Conservation (phyloP, 2,329 filamentous ascomycete genomes). For the Karstenula rhodostoma region DNA sequence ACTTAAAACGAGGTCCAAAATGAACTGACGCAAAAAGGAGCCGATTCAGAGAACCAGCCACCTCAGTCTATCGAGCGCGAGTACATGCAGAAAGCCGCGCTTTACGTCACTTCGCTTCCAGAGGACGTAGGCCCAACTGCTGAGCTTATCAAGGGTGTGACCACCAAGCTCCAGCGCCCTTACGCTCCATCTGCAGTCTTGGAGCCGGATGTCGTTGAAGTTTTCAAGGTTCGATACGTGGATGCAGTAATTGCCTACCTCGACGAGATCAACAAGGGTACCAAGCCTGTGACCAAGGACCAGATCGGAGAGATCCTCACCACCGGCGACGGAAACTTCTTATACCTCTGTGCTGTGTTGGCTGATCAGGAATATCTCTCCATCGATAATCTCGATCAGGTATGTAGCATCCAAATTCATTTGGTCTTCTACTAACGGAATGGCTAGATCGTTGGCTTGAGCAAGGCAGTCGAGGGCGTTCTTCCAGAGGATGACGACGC, state of each 20-base stretch:
- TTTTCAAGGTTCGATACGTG: slow-evolving; percentile 26
- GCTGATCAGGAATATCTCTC: slow-evolving; percentile 28
- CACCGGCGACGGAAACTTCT: slow-evolving; percentile 30
- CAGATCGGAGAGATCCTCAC: slow-evolving; percentile 26
- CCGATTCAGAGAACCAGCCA: slow-evolving; percentile 13
- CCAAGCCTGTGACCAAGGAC: slow-evolving; percentile 18
- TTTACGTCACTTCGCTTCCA: slow-evolving; percentile 61
- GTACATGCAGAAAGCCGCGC: slow-evolving; percentile 12
- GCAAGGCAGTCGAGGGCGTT: slow-evolving; percentile 28
- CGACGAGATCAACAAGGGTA: slow-evolving; percentile 24
- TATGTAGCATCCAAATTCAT: neutral
- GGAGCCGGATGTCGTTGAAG: slow-evolving; percentile 17
- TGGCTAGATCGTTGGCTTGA: slow-evolving; percentile 26
- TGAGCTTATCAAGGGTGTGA: slow-evolving; percentile 22
- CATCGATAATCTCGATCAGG: slow-evolving; percentile 30
- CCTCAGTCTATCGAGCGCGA: neutral
- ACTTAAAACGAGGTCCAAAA: neutral
- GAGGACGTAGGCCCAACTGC: neutral
- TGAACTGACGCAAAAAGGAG: slow-evolving; percentile 1
- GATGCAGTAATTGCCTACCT: slow-evolving; percentile 32
- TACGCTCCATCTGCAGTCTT: slow-evolving; percentile 20
- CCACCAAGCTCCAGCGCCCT: slow-evolving; percentile 26
- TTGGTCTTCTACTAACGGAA: neutral
- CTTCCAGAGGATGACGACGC: slow-evolving; percentile 24
- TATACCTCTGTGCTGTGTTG: slow-evolving; percentile 32